Conservation (phyloP, 768 basidiomycete species). For the Mycena albidolilacea region DNA sequence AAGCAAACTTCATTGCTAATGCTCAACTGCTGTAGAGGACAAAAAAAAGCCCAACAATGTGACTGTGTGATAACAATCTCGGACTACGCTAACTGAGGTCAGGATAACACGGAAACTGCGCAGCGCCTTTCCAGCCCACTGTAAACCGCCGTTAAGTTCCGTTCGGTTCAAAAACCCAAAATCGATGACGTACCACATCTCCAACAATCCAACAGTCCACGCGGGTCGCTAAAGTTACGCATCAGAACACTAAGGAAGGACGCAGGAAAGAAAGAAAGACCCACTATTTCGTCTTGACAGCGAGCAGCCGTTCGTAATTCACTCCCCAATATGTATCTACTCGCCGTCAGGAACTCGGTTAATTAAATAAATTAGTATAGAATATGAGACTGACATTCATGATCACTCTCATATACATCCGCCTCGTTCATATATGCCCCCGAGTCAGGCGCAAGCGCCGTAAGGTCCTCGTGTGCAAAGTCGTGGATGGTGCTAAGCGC, state of each 20-base stretch:
- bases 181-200: conserved; percentile 47
- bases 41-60: no score
- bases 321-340: conserved; percentile 50
- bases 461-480: conserved; percentile 25
- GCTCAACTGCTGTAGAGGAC: no score
- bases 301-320: conserved; percentile 49
- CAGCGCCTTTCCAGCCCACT: conserved; percentile 13
- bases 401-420: conserved; percentile 50
- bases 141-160: neutral
- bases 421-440: conserved; percentile 49
- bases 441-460: conserved; percentile 38
- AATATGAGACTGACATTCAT: conserved; percentile 37
- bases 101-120: conserved; percentile 1
- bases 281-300: conserved; percentile 53
- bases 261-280: conserved; percentile 24
- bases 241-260: neutral
- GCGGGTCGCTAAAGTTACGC: conserved; percentile 43
- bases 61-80: no score
- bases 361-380: neutral
- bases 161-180: neutral
- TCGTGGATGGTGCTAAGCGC: conserved; percentile 19
- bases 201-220: conserved; percentile 51
- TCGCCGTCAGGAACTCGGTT: no score
- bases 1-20: no score
- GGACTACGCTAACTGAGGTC: no score